These are phyloP conservation scores for Syncephalastrum monosporum DNA, from an alignment of 371 early-diverging fungal species.

Conservation along the genomic window DNA sequence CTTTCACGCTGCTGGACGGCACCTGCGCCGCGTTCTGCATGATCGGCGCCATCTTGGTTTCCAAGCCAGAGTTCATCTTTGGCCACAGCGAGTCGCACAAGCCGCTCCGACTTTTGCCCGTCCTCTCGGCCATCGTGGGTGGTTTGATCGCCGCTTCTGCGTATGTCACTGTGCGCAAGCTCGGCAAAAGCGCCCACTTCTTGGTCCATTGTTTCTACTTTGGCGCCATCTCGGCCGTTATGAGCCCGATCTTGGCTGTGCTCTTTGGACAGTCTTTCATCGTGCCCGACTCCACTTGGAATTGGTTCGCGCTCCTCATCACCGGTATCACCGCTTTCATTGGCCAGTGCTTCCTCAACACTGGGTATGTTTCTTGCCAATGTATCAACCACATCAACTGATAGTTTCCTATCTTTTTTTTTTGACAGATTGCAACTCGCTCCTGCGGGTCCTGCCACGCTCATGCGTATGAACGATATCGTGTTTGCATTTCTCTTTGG, in stretches of 20 bases:
- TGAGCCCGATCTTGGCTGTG: slow-evolving; percentile 28
- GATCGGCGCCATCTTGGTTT: slow-evolving; percentile 62
- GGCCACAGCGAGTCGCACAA: slow-evolving; percentile 1
- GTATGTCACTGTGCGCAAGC: slow-evolving; percentile 68
- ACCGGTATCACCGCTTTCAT: slow-evolving; percentile 65
- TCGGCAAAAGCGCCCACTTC: slow-evolving; percentile 61
- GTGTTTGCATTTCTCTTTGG: slow-evolving; percentile 78
- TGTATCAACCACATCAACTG: not conserved
- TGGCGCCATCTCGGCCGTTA: slow-evolving; percentile 61
- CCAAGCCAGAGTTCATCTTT: slow-evolving; percentile 64
- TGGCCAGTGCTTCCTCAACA: slow-evolving; percentile 72
- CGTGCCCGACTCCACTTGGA: slow-evolving; percentile 19
- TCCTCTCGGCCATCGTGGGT: slow-evolving; percentile 44
- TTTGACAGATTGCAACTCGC: slow-evolving; percentile 60
- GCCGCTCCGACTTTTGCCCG: not conserved
- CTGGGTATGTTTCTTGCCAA: slow-evolving; percentile 38
- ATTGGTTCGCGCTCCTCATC: slow-evolving; percentile 32
- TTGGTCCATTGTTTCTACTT: slow-evolving; percentile 77
- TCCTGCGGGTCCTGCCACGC: slow-evolving; percentile 67
- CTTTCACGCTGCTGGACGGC: slow-evolving; percentile 55
- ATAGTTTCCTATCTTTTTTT: not conserved
- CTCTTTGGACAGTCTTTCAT: slow-evolving; percentile 24
- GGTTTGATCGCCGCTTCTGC: slow-evolving; percentile 63
- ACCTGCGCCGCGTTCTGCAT: slow-evolving; percentile 54
- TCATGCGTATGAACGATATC: slow-evolving; percentile 77